These are phyloP conservation scores for Leccinum imitatum DNA, from an alignment of 768 basidiomycete genomes.

Conservation along the genomic window DNA sequence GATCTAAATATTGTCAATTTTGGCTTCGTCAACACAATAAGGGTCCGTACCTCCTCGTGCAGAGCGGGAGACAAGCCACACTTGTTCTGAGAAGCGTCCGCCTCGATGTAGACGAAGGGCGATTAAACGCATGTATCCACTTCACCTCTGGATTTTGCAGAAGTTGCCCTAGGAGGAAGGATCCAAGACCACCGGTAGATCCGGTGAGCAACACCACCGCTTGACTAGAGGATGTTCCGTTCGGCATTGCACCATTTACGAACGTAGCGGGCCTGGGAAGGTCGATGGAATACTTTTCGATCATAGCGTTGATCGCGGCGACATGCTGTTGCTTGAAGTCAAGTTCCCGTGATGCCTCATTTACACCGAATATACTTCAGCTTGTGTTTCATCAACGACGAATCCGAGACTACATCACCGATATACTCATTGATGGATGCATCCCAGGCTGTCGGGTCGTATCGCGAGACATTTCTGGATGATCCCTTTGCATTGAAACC, in stretches of 20 bases:
- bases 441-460: too few relatives aligned
- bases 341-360: neutral
- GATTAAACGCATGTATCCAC: conserved; percentile 36
- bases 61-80: conserved; percentile 29
- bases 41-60: conserved; percentile 31
- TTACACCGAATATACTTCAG: neutral
- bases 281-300: conserved; percentile 1
- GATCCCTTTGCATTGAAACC: too few relatives aligned
- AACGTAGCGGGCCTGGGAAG: neutral
- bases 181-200: conserved; percentile 43
- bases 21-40: neutral
- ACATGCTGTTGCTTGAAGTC: conserved; percentile 3
- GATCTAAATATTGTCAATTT: conserved; percentile 10
- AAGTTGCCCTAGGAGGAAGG: conserved; percentile 34
- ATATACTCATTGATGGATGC: too few relatives aligned
- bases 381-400: too few relatives aligned
- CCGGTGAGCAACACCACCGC: conserved; percentile 34
- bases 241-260: neutral
- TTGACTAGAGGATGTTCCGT: neutral
- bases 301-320: conserved; percentile 34
- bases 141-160: conserved; percentile 22
- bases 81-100: conserved; percentile 30
- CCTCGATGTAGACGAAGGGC: conserved; percentile 36
- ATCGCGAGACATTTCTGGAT: too few relatives aligned
- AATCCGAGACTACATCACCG: too few relatives aligned